Evolutionary conservation across 176 grass and related monocot species (phyloP).

Genomic region (Paspalum vaginatum): DNA sequence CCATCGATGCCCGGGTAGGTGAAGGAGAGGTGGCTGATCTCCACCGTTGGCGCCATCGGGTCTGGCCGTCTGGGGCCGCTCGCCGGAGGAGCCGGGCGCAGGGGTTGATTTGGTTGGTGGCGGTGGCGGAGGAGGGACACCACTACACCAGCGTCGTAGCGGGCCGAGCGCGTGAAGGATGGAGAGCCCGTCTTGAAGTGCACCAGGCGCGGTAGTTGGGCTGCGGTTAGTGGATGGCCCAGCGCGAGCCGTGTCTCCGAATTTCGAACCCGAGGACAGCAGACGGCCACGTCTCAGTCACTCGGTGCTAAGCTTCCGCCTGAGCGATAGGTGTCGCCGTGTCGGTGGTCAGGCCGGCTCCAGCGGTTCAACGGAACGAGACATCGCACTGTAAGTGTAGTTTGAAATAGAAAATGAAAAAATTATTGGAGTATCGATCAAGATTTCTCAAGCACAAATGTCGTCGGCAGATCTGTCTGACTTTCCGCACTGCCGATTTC

Average conservation of each 20-base stretch:
- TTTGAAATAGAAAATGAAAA: no score
- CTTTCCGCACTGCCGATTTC: no score
- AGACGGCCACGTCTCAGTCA: constrained; percentile 27
- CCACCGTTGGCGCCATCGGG: constrained; percentile 54
- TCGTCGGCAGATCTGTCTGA: no score
- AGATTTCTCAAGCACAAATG: no score
- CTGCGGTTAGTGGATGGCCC: constrained; percentile 40
- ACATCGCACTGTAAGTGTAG: no score
- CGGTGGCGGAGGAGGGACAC: background rate
- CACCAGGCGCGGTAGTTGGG: constrained; percentile 17
- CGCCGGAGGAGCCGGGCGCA: constrained; percentile 21
- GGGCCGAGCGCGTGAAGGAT: constrained; percentile 25
- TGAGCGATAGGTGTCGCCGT: no score
- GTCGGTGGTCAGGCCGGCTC: no score
- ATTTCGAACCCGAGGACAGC: constrained; percentile 1
- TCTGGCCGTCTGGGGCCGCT: background rate
- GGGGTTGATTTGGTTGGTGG: constrained; percentile 27
- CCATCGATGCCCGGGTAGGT: constrained; percentile 95
- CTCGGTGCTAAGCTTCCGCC: no score
- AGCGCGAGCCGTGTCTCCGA: background rate
- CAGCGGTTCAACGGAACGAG: no score
- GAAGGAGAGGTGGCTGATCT: constrained; percentile 83
- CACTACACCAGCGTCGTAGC: background rate
- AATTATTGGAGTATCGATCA: no score
- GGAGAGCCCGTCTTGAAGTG: background rate